Conservation (phyloP, 495 filamentous ascomycete genomes). For the Talaromyces adpressus region DNA sequence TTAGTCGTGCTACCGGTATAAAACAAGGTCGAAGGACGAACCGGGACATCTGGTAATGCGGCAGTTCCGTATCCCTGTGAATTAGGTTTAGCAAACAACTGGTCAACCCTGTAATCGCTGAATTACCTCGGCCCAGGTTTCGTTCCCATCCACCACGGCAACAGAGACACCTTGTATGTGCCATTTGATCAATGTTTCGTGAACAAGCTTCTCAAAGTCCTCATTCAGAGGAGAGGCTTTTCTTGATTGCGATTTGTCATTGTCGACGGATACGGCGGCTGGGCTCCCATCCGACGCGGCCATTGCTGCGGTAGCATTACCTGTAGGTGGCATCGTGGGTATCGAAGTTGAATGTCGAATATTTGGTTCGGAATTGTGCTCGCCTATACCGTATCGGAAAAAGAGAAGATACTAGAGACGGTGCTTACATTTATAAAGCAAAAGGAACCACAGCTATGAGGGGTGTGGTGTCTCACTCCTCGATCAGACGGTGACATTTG, state of each 20-base stretch:
- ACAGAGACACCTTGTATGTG: slow-evolving; percentile 43
- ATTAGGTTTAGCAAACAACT: slow-evolving; percentile 14
- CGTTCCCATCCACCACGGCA: slow-evolving; percentile 37
- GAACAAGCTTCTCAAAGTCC: slow-evolving; percentile 23
- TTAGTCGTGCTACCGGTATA: slow-evolving; percentile 46
- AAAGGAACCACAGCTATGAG: no score
- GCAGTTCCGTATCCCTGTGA: slow-evolving; percentile 47
- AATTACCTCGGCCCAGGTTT: slow-evolving; percentile 16
- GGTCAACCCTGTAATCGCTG: not conserved
- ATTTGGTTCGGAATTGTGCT: not conserved
- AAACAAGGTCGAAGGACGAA: slow-evolving; percentile 35
- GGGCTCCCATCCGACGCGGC: not conserved
- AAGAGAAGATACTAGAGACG: not conserved
- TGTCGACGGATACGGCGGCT: not conserved
- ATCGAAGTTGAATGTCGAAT: not conserved
- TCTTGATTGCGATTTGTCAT: not conserved
- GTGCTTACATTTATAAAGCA: not conserved
- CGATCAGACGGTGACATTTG: not conserved
- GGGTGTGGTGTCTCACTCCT: not conserved
- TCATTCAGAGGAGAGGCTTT: slow-evolving; percentile 1
- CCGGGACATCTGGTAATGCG: slow-evolving; percentile 22
- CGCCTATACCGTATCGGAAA: not conserved
- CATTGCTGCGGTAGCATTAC: not conserved
- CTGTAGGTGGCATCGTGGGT: slow-evolving; percentile 1
- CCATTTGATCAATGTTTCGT: slow-evolving; percentile 28